Evolutionary conservation across 2,329 filamentous ascomycete species (phyloP).

Genomic region (Coniella vitis): DNA sequence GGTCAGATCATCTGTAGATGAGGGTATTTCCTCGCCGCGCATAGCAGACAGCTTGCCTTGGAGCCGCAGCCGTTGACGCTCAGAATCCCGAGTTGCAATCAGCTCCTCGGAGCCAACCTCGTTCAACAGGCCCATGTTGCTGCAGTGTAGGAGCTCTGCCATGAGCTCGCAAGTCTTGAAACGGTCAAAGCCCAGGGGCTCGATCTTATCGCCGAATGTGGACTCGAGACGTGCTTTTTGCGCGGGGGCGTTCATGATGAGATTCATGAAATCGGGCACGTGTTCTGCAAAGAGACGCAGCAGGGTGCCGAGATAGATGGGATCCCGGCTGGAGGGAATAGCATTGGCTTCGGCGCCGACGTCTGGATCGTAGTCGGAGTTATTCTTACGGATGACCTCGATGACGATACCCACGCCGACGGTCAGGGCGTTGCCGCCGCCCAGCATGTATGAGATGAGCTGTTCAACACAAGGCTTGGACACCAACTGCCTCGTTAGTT

Average conservation of each 20-base stretch:
- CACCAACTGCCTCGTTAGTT: slow-evolving; percentile 89
- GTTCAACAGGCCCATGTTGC: slow-evolving; percentile 95
- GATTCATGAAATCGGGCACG: slow-evolving; percentile 87
- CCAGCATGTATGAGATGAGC: slow-evolving; percentile 86
- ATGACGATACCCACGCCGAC: slow-evolving; percentile 97
- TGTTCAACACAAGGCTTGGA: slow-evolving; percentile 76
- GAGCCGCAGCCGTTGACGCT: slow-evolving; percentile 70
- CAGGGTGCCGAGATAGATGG: slow-evolving; percentile 89
- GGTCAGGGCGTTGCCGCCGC: slow-evolving; percentile 86
- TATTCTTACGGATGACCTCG: slow-evolving; percentile 98
- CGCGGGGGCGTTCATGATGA: slow-evolving; percentile 73
- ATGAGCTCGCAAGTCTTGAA: slow-evolving; percentile 99
- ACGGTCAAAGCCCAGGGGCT: slow-evolving; percentile 90
- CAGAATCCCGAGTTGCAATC: slow-evolving; percentile 69
- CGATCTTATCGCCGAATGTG: slow-evolving; percentile 84
- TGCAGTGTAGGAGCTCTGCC: slow-evolving; percentile 95
- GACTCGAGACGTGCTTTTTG: slow-evolving; percentile 71
- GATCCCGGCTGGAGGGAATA: slow-evolving; percentile 76
- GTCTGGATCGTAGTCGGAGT: slow-evolving; percentile 96
- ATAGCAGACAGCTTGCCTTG: slow-evolving; percentile 64
- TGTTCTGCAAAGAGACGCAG: slow-evolving; percentile 83
- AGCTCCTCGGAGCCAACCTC: slow-evolving; percentile 84
- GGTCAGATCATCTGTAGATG: slow-evolving; percentile 55
- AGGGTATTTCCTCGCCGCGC: slow-evolving; percentile 34
- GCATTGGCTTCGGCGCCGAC: slow-evolving; percentile 74